These are phyloP conservation scores for Auxenochlorella pyrenoidosa DNA, from an alignment of 139 green algal genomes.

Conservation along the genomic window DNA sequence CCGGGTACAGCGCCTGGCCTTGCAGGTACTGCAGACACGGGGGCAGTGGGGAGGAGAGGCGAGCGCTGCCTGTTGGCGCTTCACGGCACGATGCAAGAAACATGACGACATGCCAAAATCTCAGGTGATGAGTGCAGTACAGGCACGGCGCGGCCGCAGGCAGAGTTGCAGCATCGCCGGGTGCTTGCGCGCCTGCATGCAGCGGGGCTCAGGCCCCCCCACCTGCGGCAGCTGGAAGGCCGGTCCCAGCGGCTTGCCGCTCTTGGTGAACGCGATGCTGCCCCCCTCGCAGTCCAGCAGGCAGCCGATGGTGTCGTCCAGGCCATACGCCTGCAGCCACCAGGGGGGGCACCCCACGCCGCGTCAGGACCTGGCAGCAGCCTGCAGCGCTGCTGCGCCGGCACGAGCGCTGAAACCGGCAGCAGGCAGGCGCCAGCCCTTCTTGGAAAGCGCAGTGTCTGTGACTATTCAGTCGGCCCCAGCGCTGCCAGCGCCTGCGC, in stretches of 20 bases:
- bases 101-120: too few species aligned
- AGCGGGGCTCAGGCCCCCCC: not conserved
- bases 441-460: not conserved
- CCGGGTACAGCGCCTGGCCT: slow-evolving; percentile 70
- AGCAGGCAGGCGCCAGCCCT: not conserved
- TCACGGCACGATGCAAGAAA: too few species aligned
- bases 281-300: slow-evolving; percentile 58
- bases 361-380: too few species aligned
- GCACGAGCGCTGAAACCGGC: too few species aligned
- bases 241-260: slow-evolving; percentile 63
- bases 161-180: too few species aligned
- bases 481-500: not conserved
- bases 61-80: too few species aligned
- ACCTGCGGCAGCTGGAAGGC: slow-evolving; percentile 66
- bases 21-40: slow-evolving; percentile 41
- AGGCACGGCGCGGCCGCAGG: not conserved
- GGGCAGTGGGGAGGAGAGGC: not conserved
- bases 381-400: too few species aligned
- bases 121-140: too few species aligned
- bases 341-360: too few species aligned
- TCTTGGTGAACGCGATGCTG: slow-evolving; percentile 69
- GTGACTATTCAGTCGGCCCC: too few species aligned
- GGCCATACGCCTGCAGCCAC: slow-evolving; percentile 51
- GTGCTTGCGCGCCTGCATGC: too few species aligned
- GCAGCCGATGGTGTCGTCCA: slow-evolving; percentile 73